Conservation (phyloP, 176 grass and related monocot species). For the Lolium multiflorum region DNA sequence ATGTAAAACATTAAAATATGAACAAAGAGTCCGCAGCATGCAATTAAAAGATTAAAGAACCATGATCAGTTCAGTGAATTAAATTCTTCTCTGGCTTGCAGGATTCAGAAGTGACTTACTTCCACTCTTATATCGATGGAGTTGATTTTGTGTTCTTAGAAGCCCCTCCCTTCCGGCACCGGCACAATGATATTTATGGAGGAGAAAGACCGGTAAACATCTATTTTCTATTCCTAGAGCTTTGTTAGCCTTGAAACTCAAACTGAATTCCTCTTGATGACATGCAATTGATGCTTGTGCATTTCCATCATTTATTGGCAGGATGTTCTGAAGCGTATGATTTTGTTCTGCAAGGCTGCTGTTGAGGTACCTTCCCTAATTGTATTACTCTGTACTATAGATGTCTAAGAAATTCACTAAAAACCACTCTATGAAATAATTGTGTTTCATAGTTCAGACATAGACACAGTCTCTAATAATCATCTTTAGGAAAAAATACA, state of each 20-base stretch:
- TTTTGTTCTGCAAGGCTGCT: slow-evolving; percentile 94
- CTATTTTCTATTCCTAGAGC: neutral
- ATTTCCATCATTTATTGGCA: slow-evolving; percentile 45
- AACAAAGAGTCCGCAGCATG: neutral
- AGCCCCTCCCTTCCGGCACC: slow-evolving; percentile 61
- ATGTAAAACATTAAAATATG: slow-evolving; percentile 33
- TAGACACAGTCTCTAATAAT: neutral
- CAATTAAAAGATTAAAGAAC: neutral
- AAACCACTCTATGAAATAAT: neutral
- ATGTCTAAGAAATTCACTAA: slow-evolving; percentile 4
- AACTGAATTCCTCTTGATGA: neutral
- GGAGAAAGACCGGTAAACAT: slow-evolving; percentile 64
- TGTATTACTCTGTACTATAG: neutral
- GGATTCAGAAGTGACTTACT: slow-evolving; percentile 92
- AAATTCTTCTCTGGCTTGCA: slow-evolving; percentile 26
- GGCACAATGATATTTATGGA: slow-evolving; percentile 84
- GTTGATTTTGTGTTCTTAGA: slow-evolving; percentile 97
- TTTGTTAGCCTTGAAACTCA: slow-evolving; percentile 1
- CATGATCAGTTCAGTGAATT: neutral
- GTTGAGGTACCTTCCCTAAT: slow-evolving; percentile 68
- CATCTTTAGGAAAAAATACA: neutral
- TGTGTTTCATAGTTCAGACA: neutral
- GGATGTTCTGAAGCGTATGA: slow-evolving; percentile 91
- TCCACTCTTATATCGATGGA: slow-evolving; percentile 87
- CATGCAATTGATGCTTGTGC: slow-evolving; percentile 20